phyloP scores from a whole-genome alignment of 495 filamentous ascomycete species.

The Daldinia loculata region DNA sequence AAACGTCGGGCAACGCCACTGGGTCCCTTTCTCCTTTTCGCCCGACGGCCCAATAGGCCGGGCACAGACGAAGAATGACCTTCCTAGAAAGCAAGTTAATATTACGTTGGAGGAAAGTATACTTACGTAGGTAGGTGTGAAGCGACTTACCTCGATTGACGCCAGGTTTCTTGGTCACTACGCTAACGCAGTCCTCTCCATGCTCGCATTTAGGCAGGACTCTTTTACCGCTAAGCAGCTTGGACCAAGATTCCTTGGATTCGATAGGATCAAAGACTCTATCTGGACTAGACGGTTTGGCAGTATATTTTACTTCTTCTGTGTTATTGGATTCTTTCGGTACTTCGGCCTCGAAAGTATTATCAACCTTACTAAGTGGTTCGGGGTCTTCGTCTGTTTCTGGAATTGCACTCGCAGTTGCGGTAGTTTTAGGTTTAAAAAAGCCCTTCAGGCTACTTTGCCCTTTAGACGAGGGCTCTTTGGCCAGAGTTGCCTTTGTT shows the following conservation, averaged over 20 bases:
- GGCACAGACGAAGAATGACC: slow-evolving; percentile 87
- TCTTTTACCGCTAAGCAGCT: slow-evolving; percentile 81
- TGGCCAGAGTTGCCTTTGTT: slow-evolving; percentile 44
- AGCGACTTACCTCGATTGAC: slow-evolving; percentile 68
- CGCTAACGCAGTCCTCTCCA: slow-evolving; percentile 80
- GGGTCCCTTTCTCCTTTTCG: slow-evolving; percentile 78
- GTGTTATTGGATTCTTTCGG: not conserved
- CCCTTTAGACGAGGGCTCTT: slow-evolving; percentile 56
- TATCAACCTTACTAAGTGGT: slow-evolving; percentile 19
- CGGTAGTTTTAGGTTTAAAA: slow-evolving; percentile 69
- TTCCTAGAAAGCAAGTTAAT: slow-evolving; percentile 55
- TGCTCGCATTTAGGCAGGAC: slow-evolving; percentile 84
- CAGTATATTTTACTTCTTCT: slow-evolving; percentile 3
- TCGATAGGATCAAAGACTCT: slow-evolving; percentile 72
- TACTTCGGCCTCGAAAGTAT: slow-evolving; percentile 26
- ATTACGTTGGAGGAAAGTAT: not conserved
- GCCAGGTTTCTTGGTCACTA: slow-evolving; percentile 86
- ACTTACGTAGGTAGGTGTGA: no score
- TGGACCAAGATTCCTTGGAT: slow-evolving; percentile 85
- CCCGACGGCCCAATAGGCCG: slow-evolving; percentile 84
- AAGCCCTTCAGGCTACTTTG: slow-evolving; percentile 86
- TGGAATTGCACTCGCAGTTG: slow-evolving; percentile 1
- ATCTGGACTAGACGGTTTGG: slow-evolving; percentile 28
- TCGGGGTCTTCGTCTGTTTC: slow-evolving; percentile 1
- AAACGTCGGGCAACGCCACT: slow-evolving; percentile 88